Evolutionary conservation across 1,284 basidiomycete genomes (phyloP), one percentile per base, ranked within the genome.

Genomic region (Melampsora americana): DNA sequence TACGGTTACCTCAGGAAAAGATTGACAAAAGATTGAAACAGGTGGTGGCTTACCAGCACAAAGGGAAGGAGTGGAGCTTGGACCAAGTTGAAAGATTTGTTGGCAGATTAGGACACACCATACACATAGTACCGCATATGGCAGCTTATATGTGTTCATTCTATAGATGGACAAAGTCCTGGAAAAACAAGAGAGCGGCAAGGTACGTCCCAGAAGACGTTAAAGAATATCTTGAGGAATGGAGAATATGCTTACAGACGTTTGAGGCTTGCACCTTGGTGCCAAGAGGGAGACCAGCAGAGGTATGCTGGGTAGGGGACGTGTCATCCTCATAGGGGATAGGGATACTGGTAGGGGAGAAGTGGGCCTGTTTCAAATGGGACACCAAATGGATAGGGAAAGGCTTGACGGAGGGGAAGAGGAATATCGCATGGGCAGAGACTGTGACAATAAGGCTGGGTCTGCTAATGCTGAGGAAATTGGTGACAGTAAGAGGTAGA

Each of bases 71-170:
- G 1, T 68, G 50, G 14, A n/a, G 23, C 5, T 68, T 53, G 9
- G 32, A 32, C 2, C 46, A 68, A 1, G 66, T 68, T 12, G 66
- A 50, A 53, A 26, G 35, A 30, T n/a, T 68, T 16, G 48, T 53
- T 1, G 65, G 65, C 18, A 2, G 42, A 7, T 14, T 66, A 1
- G 48, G 28, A 3, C 65, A 66, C 39, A 26, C 39, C 9, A 42
- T 23, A 23, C 11, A 16, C 4, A 32, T 65, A 18, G 32, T 65
- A 12, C 62, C 62, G 16, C 60, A 62, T 18, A 18, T 62, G 35
- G 35, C 35, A 18, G 42, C 16, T 18, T 66, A 39, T 44, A 28
- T 66, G 9, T 35, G 18, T 26, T 16, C 14, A 0, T 39, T 66
- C 28, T 66, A 66, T 12, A 5, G 39, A 39, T 44, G 30, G 64